Evolutionary conservation across 768 basidiomycete genomes (phyloP).

Genomic region (Mycena sanguinolenta): DNA sequence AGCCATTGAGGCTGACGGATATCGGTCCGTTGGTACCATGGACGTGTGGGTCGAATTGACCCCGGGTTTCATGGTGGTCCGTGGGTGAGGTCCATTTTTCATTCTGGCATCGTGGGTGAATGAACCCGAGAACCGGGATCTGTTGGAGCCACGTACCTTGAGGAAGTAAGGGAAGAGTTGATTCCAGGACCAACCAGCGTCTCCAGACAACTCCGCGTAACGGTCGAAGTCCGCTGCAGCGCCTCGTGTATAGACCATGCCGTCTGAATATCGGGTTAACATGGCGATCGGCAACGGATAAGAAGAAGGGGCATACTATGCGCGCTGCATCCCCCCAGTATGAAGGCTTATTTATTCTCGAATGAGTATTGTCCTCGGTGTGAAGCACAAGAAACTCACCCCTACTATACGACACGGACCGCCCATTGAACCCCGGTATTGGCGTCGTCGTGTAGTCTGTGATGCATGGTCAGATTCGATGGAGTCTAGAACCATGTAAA

Average conservation of each 20-base stretch:
- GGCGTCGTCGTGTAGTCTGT: slow-evolving; percentile 6
- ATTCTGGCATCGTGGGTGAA: slow-evolving; percentile 43
- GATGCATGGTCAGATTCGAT: too few species aligned
- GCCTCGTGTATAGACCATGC: slow-evolving; percentile 15
- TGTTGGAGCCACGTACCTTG: neutral
- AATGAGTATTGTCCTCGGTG: neutral
- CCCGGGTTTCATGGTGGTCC: slow-evolving; percentile 52
- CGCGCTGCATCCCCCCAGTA: slow-evolving; percentile 13
- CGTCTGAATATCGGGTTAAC: neutral
- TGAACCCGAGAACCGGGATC: neutral
- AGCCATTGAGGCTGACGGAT: slow-evolving; percentile 46
- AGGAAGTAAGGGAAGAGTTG: neutral
- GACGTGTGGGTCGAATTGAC: slow-evolving; percentile 46
- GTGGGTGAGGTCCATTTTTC: slow-evolving; percentile 51
- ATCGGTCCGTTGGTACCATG: slow-evolving; percentile 51
- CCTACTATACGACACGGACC: neutral
- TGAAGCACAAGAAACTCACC: too few species aligned
- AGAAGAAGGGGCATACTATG: slow-evolving; percentile 1
- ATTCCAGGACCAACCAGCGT: neutral
- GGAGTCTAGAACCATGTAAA: neutral
- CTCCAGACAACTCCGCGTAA: slow-evolving; percentile 30
- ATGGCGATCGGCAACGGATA: neutral
- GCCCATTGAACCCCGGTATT: neutral
- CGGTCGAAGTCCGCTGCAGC: slow-evolving; percentile 7
- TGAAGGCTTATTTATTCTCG: neutral